Base-by-base conservation (phyloP, 208 protist species). In the Leishmania mexicana region DNA sequence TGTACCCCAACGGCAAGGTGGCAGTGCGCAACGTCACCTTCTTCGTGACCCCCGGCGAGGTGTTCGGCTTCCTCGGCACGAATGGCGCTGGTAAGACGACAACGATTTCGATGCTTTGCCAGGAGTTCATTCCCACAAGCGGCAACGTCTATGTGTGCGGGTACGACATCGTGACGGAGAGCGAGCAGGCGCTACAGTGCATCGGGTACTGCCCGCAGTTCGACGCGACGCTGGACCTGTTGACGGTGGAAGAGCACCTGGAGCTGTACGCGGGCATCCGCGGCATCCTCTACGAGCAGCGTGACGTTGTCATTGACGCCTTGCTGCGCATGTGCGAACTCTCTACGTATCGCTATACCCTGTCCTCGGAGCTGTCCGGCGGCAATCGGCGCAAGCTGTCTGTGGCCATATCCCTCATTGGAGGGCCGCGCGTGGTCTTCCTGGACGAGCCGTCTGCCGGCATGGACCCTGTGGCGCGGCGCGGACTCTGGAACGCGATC, bases 181-280 rank as follows among this genome's bases (percentile, higher is more conserved):
- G 84, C 42, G 47, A 58, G 21, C 49, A 53, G 53, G 91, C 90
- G 24, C 81, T 93, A 54, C 89, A 75, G 75, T 93, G 77, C 79
- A 94, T 99, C 68, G 98, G 98, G 38, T 97, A 99, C 75, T 99
- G 98, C 89, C 98, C 98, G 70, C 98, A 99, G 89, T 98, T 98
- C 88, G 98, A 99, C 87, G 92, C 98, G 13, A 85, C 96, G 2
- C 93, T 98, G 73, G 92, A 96, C 47, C 87, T 99, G 77, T 82
- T 99, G 57, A 99, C 97, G 42, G 91, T 94, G 62, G 76, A 94
- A 35, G 98, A 99, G 84, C 98, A 99, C 88, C 80, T 99, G 6
- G n/a, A 73, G 28, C 79, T 89, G 7, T 89, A 87, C 80, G 78
- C 60, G n/a, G 78, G 78, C 54, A 75, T 88, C 21, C 85, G 87